Base-by-base conservation (phyloP, 805 yeast genomes). In the Candida nanaspora region DNA sequence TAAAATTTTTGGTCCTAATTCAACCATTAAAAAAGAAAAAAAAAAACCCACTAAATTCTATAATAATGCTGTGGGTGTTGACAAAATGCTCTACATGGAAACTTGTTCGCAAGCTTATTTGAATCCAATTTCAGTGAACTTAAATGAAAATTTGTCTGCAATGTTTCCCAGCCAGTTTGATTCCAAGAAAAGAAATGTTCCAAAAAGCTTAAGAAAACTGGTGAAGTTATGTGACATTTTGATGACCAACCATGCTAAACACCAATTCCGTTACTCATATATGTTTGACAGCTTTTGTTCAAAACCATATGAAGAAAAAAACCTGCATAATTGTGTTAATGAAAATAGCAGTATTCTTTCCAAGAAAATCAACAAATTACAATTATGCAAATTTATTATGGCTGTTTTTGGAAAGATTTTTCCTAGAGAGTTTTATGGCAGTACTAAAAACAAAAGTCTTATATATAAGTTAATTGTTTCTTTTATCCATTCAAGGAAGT, bases 361-460 rank as follows among this genome's bases (percentile, higher is more conserved):
- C n/a, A n/a, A n/a, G n/a, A n/a, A n/a, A n/a, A n/a, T n/a, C n/a
- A 47, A 61, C 0, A 50, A 59, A 8, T 44, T 46, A 10, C 33
- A 45, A 0, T 77, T 82, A 0, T 47, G 70, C 0, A 59, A 53
- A 33, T 76, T 78, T 47, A 50, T 74, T 1, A 46, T 70, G 2
- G 51, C 63, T 0, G 39, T 79, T 0, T 40, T 76, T 4, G 72
- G 70, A 11, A 69, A 66, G 38, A 46, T 81, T 0, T 60, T 82
- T 19, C 85, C 88, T 0, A 19, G 48, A 1, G 68, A 65, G 6
- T 42, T 70, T 1, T 74, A 78, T 61, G 94, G 94, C 0, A 55
- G 74, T 2, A 49, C 46, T 3, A 45, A 51, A 13, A 85, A 85
- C 51, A 72, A 73, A 51, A 42, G 67, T 0, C 39, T 51, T 1